These are phyloP conservation scores for Phytophthora pisi DNA, from an alignment of 352 stramenopile genomes.

Conservation along the genomic window DNA sequence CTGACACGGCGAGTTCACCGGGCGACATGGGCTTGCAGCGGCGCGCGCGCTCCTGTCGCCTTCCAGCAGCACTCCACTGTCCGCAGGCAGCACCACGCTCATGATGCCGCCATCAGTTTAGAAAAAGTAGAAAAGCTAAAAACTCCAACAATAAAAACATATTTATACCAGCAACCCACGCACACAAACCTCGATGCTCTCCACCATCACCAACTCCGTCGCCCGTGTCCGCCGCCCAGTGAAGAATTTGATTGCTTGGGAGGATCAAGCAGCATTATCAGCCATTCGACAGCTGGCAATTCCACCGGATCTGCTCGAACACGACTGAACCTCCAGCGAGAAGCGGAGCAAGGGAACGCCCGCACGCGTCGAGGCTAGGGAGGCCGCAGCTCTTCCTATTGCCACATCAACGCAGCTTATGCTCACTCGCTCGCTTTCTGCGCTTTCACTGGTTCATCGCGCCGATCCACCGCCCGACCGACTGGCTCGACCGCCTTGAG, in stretches of 20 bases:
- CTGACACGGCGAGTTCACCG: slow-evolving; percentile 5
- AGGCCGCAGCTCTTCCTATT: slow-evolving; percentile 24
- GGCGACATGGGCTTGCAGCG: slow-evolving; percentile 20
- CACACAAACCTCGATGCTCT: slow-evolving; percentile 19
- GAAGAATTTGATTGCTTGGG: neutral
- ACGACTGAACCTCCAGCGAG: slow-evolving; percentile 9
- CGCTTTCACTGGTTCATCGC: slow-evolving; percentile 4
- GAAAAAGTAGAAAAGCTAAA: slow-evolving; percentile 76
- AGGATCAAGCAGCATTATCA: neutral
- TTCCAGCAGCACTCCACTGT: slow-evolving; percentile 22
- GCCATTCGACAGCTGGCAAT: slow-evolving; percentile 1
- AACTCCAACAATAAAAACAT: slow-evolving; percentile 61
- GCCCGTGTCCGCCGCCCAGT: neutral
- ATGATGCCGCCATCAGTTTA: slow-evolving; percentile 43
- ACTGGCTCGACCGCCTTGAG: neutral
- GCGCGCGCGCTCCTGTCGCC: slow-evolving; percentile 17
- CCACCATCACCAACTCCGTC: neutral
- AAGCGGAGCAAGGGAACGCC: slow-evolving; percentile 10
- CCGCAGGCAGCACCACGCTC: slow-evolving; percentile 8
- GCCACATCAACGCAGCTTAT: neutral
- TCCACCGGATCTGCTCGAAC: slow-evolving; percentile 10
- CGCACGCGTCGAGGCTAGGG: slow-evolving; percentile 2
- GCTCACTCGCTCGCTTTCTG: slow-evolving; percentile 1
- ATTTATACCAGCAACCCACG: slow-evolving; percentile 47
- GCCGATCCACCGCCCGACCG: slow-evolving; percentile 3